phyloP scores from a whole-genome alignment of 257 asterid genomes.

The Forsythia viridissima region DNA sequence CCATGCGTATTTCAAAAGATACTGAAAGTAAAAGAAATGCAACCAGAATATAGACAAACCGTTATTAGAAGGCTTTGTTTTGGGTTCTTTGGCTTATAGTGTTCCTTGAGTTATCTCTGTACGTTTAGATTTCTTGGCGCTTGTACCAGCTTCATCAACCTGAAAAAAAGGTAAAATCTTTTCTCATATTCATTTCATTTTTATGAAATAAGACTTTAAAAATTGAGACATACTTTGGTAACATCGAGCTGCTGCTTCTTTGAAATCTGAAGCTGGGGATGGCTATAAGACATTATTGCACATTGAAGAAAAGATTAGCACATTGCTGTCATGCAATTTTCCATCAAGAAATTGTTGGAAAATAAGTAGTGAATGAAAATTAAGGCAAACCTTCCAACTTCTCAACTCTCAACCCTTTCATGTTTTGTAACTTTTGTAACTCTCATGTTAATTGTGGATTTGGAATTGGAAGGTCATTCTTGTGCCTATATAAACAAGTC shows the following conservation, averaged over 20 bases:
- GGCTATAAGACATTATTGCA: slow-evolving; percentile 35
- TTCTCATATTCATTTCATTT: slow-evolving; percentile 10
- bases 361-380: no score
- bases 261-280: slow-evolving; percentile 12
- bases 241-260: slow-evolving; percentile 19
- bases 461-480: no score
- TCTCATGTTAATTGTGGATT: no score
- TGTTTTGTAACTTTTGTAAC: no score
- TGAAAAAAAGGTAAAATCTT: slow-evolving; percentile 20
- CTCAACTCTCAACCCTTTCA: no score
- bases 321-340: background rate
- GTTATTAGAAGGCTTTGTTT: slow-evolving; percentile 5
- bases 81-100: slow-evolving; percentile 11
- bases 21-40: background rate
- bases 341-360: background rate
- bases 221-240: slow-evolving; percentile 25
- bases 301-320: slow-evolving; percentile 11
- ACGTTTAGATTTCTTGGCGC: slow-evolving; percentile 19
- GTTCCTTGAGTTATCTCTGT: slow-evolving; percentile 24
- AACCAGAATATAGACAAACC: slow-evolving; percentile 32
- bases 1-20: slow-evolving; percentile 17
- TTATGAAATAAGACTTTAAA: background rate
- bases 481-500: no score
- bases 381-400: no score
- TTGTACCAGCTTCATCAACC: slow-evolving; percentile 25